These are phyloP conservation scores for Gentiana dahurica DNA, from an alignment of 257 asterid species.

Conservation along the genomic window DNA sequence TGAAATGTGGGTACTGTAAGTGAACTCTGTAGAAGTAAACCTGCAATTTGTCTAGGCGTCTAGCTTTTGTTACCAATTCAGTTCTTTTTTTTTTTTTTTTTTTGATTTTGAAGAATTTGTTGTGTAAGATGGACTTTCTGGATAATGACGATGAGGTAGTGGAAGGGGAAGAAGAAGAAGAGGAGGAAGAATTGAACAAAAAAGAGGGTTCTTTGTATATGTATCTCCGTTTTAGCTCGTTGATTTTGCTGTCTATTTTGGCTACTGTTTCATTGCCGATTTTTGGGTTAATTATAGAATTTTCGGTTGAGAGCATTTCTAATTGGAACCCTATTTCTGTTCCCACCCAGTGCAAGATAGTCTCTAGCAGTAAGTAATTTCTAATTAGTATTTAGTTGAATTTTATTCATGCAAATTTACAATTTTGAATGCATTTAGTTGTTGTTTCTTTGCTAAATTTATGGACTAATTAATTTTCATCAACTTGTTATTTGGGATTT, in stretches of 20 bases:
- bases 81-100: too few relatives aligned
- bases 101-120: too few relatives aligned
- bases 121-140: constrained; percentile 4
- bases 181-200: background rate
- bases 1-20: too few relatives aligned
- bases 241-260: constrained; percentile 26
- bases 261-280: constrained; percentile 35
- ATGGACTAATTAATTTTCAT: too few relatives aligned
- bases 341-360: constrained; percentile 71
- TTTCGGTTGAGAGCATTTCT: constrained; percentile 47
- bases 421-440: too few relatives aligned
- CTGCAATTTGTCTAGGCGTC: too few relatives aligned
- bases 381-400: background rate
- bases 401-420: background rate
- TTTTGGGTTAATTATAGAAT: constrained; percentile 46
- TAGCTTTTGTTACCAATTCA: too few relatives aligned
- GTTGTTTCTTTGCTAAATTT: too few relatives aligned
- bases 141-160: constrained; percentile 1
- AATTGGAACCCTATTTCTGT: constrained; percentile 81
- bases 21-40: too few relatives aligned
- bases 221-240: constrained; percentile 33
- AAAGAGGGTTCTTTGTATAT: constrained; percentile 13
- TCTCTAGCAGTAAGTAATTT: constrained; percentile 64
- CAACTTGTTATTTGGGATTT: too few relatives aligned
- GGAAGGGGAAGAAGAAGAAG: constrained; percentile 13